These are phyloP conservation scores for Coix lacrymajobi DNA, from an alignment of 176 grass and related monocot genomes.

Conservation along the genomic window DNA sequence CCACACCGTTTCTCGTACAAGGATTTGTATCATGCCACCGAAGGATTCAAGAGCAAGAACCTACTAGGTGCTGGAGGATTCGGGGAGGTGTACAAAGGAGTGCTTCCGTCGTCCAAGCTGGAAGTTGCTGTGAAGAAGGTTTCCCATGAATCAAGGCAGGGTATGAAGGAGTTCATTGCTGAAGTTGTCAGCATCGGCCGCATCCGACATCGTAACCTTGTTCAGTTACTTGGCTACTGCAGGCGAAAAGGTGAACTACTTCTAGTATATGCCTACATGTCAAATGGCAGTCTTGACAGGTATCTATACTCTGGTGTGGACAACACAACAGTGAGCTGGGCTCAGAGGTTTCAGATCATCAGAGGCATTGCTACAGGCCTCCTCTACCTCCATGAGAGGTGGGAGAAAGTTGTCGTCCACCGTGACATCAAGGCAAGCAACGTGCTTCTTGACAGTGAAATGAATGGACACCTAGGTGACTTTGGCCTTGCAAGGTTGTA, in stretches of 20 bases:
- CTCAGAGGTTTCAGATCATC: neutral
- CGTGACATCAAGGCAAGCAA: slow-evolving; percentile 2
- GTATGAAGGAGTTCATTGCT: slow-evolving; percentile 3
- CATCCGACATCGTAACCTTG: slow-evolving; percentile 1
- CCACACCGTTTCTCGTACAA: neutral
- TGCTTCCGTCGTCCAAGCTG: neutral
- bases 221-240: slow-evolving; percentile 1
- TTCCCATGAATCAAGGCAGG: slow-evolving; percentile 3
- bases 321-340: neutral
- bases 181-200: neutral
- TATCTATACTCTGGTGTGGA: neutral
- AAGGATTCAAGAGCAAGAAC: neutral
- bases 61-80: slow-evolving; percentile 7
- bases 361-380: neutral
- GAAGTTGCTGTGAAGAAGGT: neutral
- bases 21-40: neutral
- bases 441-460: neutral
- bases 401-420: slow-evolving; percentile 3
- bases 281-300: slow-evolving; percentile 2
- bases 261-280: slow-evolving; percentile 20
- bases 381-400: slow-evolving; percentile 1
- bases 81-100: neutral
- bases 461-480: slow-evolving; percentile 12
- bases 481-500: slow-evolving; percentile 26
- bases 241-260: slow-evolving; percentile 4